Conservation (phyloP, 768 basidiomycete species). For the Lanmaoa rubissima region DNA sequence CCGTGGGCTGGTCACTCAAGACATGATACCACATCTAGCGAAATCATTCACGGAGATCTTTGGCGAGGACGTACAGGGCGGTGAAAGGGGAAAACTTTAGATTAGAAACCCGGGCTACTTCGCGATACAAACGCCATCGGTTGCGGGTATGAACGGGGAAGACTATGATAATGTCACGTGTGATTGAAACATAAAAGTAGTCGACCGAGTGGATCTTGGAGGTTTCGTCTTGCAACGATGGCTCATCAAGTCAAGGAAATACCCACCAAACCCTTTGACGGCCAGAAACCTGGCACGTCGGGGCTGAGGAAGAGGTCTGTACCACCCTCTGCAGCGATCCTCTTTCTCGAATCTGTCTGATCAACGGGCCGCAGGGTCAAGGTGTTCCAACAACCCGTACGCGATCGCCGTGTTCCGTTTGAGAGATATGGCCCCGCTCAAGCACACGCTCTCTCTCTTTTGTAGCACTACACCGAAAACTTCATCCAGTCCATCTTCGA, state of each 20-base stretch:
- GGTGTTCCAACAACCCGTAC: constrained; percentile 94
- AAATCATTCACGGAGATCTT: constrained; percentile 74
- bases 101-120: background rate
- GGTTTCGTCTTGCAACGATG: constrained; percentile 32
- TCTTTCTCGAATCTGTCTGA: constrained; percentile 18
- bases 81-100: constrained; percentile 36
- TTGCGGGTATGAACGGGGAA: constrained; percentile 10
- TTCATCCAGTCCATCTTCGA: constrained; percentile 93
- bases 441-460: background rate
- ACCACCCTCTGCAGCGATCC: constrained; percentile 5
- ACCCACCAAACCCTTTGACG: constrained; percentile 82
- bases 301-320: constrained; percentile 89
- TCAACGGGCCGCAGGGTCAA: constrained; percentile 65
- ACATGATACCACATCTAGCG: constrained; percentile 67
- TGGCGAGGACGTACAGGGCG: constrained; percentile 39
- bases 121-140: background rate
- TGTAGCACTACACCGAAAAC: constrained; percentile 97
- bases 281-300: constrained; percentile 97
- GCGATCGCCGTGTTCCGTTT: constrained; percentile 24
- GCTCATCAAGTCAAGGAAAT: constrained; percentile 59
- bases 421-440: constrained; percentile 14
- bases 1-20: constrained; percentile 78
- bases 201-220: background rate
- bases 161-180: constrained; percentile 21
- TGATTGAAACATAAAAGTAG: constrained; percentile 19